These are phyloP conservation scores for Starmera dryadoides DNA, from an alignment of 805 yeast species.

Conservation along the genomic window DNA sequence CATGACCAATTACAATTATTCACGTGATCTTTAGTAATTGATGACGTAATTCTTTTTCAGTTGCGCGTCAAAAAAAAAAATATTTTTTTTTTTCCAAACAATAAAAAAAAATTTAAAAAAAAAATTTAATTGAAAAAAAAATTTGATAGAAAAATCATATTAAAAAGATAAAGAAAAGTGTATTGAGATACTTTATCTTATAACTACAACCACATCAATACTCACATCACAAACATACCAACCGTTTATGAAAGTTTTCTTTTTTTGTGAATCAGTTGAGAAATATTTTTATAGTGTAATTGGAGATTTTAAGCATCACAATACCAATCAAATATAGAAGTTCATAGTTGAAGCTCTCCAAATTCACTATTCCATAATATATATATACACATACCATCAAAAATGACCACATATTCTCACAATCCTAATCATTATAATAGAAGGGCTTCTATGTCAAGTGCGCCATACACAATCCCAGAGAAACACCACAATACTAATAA, in stretches of 20 bases:
- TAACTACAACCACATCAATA: too few relatives aligned
- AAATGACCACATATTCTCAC: constrained; percentile 6
- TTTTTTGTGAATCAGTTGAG: background rate
- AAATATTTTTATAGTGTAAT: background rate
- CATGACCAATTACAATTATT: too few relatives aligned
- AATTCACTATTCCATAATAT: too few relatives aligned
- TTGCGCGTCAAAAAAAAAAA: background rate
- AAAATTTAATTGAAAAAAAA: background rate
- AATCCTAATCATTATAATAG: constrained; percentile 19
- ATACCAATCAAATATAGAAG: background rate
- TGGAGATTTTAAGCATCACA: background rate
- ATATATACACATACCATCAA: too few relatives aligned
- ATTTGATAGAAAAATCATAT: background rate
- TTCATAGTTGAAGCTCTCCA: too few relatives aligned
- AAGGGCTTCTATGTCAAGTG: constrained; percentile 28
- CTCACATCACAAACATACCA: too few relatives aligned
- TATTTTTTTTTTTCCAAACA: background rate
- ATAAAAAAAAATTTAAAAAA: constrained; percentile 1
- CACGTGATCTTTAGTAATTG: background rate
- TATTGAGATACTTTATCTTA: too few relatives aligned
- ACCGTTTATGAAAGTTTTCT: background rate
- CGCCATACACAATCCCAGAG: constrained; percentile 30
- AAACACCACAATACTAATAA: background rate
- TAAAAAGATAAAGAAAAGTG: background rate
- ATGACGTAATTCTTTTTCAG: background rate